These are phyloP conservation scores for Globisporangium lucens DNA, from an alignment of 352 stramenopile genomes.

Conservation along the genomic window DNA sequence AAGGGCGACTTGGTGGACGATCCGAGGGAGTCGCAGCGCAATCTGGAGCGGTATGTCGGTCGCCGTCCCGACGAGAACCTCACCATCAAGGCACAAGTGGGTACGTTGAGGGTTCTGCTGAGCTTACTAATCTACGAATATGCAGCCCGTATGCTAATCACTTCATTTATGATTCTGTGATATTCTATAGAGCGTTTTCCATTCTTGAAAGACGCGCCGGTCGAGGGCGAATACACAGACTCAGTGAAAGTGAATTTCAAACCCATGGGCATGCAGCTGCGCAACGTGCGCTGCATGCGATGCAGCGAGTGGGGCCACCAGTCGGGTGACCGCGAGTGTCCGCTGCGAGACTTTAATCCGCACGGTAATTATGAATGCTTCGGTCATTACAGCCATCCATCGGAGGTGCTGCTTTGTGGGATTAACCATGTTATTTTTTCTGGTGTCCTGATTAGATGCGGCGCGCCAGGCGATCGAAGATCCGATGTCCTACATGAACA, in stretches of 20 bases:
- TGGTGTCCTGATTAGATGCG: slow-evolving; percentile 42
- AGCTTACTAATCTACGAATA: not conserved
- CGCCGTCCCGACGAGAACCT: slow-evolving; percentile 60
- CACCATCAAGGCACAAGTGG: slow-evolving; percentile 79
- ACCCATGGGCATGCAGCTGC: slow-evolving; percentile 74
- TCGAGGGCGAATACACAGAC: slow-evolving; percentile 81
- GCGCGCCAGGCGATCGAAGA: slow-evolving; percentile 67
- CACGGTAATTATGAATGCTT: slow-evolving; percentile 30
- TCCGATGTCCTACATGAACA: slow-evolving; percentile 65
- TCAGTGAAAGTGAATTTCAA: slow-evolving; percentile 87
- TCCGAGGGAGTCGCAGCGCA: slow-evolving; percentile 28
- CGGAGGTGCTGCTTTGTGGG: not conserved
- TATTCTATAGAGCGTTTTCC: slow-evolving; percentile 64
- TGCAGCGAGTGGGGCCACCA: slow-evolving; percentile 83
- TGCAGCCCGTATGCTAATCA: not conserved
- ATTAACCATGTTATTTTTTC: not conserved
- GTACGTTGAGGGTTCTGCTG: slow-evolving; percentile 12
- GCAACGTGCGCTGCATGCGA: slow-evolving; percentile 82
- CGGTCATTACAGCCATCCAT: not conserved
- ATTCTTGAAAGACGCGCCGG: slow-evolving; percentile 86
- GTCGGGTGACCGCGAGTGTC: slow-evolving; percentile 82
- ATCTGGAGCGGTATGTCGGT: slow-evolving; percentile 75
- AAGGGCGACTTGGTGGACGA: slow-evolving; percentile 14
- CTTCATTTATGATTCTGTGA: not conserved
- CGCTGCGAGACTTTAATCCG: slow-evolving; percentile 67